Base-by-base conservation (phyloP, 352 stramenopile genomes). In the Pythium aphanidermatum region DNA sequence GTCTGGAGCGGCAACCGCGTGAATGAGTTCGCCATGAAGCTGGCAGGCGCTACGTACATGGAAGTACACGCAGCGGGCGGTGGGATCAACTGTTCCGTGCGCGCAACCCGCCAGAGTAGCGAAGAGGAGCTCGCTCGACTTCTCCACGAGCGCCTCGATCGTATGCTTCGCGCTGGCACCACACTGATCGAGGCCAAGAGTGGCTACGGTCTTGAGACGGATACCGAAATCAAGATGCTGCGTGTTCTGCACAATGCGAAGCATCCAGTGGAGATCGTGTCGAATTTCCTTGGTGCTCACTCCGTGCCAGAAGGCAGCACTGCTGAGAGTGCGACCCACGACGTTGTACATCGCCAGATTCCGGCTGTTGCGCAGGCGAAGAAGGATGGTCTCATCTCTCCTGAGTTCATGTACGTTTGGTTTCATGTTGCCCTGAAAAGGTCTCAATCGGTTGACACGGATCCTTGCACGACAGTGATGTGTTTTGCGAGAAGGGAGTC, bases 21-120 rank as follows among this genome's bases (percentile, higher is more conserved):
- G n/a, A 69, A 81, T 36, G 81, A 93, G 60, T 93, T 90, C 36
- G 77, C 75, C 36, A 89, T 93, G 77, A 93, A 93, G 67, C 65
- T 93, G 21, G 75, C 77, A 7, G 78, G 81, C 12, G 81, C 81
- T 16, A 89, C 78, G 6, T 92, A 93, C 63, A 90, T 93, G 81
- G 74, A 92, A 24, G 68, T 90, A 21, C 78, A 90, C 38, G 70
- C 74, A 20, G 82, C 65, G 35, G 81, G 81, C 17, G 81, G 81
- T 8, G 77, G 81, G 12, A 93, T 93, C 55, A 82, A 87, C 58
- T 78, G 70, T 47, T 86, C 81, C 0, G 81, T 93, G 45, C 75
- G 76, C n/a, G 61, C 72, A 26, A 91, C 75, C 5, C 71, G 73
- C 13, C 53, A 65, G 35, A 86, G 71, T 49, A 85, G 68, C 9